Percentiles rank a stretch among this genome's conserved stretches.
These are phyloP conservation scores for Chamaecrista fasciculata DNA, from an alignment of 306 rosid genomes.

Conservation along the genomic window DNA sequence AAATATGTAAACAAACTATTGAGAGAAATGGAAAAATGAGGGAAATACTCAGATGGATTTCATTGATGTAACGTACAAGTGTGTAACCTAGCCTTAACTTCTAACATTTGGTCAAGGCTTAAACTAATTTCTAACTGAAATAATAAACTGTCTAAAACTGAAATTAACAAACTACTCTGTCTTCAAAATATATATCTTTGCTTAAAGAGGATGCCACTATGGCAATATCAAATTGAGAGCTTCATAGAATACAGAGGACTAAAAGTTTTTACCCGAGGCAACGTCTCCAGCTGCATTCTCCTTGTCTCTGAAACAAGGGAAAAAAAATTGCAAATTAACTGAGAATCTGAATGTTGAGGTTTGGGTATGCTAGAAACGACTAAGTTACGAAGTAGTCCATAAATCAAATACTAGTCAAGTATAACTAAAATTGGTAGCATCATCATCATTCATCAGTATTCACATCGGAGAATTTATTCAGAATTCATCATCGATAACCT, in stretches of 20 bases:
- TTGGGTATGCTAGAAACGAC: slow-evolving; percentile 2
- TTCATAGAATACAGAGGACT: not conserved
- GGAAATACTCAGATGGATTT: too few relatives aligned
- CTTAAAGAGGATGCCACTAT: not conserved
- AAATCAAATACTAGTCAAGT: slow-evolving; percentile 2
- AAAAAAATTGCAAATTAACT: slow-evolving; percentile 6
- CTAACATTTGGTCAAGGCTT: too few relatives aligned
- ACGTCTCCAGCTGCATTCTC: slow-evolving; percentile 40
- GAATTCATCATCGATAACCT: not conserved
- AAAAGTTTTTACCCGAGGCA: slow-evolving; percentile 51
- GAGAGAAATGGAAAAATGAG: too few relatives aligned
- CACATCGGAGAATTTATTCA: not conserved
- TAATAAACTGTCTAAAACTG: too few relatives aligned
- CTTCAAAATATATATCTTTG: too few relatives aligned
- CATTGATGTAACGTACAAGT: too few relatives aligned
- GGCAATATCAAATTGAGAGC: not conserved
- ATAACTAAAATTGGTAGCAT: not conserved
- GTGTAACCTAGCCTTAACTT: too few relatives aligned
- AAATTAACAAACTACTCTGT: too few relatives aligned
- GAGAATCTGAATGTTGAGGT: slow-evolving; percentile 2
- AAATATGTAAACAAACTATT: too few relatives aligned
- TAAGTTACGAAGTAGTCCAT: not conserved
- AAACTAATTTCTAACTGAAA: too few relatives aligned
- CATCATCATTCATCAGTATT: not conserved
- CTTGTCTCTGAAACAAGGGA: slow-evolving; percentile 36